Evolutionary conservation across 208 protist genomes (phyloP).

Genomic region (Porcisia hertigi): DNA sequence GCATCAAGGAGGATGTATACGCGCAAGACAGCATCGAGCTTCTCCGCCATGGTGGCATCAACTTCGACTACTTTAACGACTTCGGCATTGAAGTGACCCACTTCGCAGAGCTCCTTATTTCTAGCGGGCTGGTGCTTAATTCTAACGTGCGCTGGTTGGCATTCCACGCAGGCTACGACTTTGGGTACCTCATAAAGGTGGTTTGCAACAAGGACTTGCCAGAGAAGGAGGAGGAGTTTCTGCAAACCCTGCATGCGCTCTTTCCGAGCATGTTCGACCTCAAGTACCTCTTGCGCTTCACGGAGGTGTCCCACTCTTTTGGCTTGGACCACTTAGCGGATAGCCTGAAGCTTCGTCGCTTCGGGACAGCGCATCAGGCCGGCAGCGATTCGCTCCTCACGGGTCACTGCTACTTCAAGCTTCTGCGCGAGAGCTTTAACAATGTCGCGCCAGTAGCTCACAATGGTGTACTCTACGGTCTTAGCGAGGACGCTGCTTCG

Average conservation of each 20-base stretch:
- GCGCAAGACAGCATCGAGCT: conserved; percentile 98
- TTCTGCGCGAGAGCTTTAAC: conserved; percentile 90
- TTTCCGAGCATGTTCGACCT: conserved; percentile 99
- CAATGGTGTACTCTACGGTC: conserved; percentile 95
- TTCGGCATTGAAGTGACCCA: conserved; percentile 96
- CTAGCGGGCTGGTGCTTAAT: conserved; percentile 96
- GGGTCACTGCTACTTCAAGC: conserved; percentile 97
- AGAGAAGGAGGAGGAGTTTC: conserved; percentile 96
- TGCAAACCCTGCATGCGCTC: conserved; percentile 94
- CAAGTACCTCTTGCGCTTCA: conserved; percentile 98
- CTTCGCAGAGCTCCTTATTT: conserved; percentile 97
- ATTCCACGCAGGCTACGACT: conserved; percentile 99
- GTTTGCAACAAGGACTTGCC: conserved; percentile 96
- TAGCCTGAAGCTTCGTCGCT: conserved; percentile 91
- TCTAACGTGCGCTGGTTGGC: conserved; percentile 97
- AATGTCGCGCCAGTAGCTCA: conserved; percentile 81
- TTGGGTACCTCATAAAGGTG: conserved; percentile 97
- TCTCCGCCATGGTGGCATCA: conserved; percentile 95
- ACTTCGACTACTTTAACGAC: conserved; percentile 95
- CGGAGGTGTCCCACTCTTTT: conserved; percentile 89
- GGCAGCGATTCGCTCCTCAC: conserved; percentile 98
- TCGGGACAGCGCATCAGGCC: conserved; percentile 95
- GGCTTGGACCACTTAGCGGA: conserved; percentile 97
- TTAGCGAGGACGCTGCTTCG: conserved; percentile 87
- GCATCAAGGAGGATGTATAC: conserved; percentile 96